Conservation (phyloP, 2,329 filamentous ascomycete genomes). For the Aspergillus felis region DNA sequence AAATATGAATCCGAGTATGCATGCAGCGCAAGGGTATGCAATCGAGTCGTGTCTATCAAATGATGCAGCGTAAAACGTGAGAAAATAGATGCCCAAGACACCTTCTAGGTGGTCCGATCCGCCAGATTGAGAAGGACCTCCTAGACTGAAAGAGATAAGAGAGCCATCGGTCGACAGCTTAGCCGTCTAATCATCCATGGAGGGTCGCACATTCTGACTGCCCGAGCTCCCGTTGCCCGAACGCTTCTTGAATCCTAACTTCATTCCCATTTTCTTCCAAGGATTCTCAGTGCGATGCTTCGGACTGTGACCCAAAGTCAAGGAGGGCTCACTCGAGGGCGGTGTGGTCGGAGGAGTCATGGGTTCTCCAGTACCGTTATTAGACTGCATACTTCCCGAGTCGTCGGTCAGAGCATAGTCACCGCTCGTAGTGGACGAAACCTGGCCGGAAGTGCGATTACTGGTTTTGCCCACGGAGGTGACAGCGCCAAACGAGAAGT, state of each 20-base stretch:
- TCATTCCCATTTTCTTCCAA: slow-evolving; percentile 53
- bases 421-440: slow-evolving; percentile 32
- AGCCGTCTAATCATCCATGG: slow-evolving; percentile 21
- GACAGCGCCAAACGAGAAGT: slow-evolving; percentile 28
- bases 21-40: slow-evolving; percentile 9
- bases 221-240: slow-evolving; percentile 21
- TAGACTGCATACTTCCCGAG: slow-evolving; percentile 41
- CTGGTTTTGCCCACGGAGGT: slow-evolving; percentile 32
- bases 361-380: slow-evolving; percentile 38
- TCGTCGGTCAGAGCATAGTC: slow-evolving; percentile 45
- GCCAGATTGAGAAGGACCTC: no score
- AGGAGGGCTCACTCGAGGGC: slow-evolving; percentile 41
- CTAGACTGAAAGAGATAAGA: neutral
- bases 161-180: neutral
- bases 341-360: slow-evolving; percentile 52
- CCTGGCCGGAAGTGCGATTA: slow-evolving; percentile 33
- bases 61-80: neutral
- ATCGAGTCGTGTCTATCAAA: slow-evolving; percentile 14
- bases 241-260: slow-evolving; percentile 43
- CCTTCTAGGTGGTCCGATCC: neutral
- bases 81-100: neutral
- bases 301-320: slow-evolving; percentile 31
- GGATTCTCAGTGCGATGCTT: slow-evolving; percentile 44
- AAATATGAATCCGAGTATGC: slow-evolving; percentile 13
- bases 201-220: slow-evolving; percentile 22